Evolutionary conservation across 371 early-diverging fungal species (phyloP).

Genomic region (Mucor circinelloides): DNA sequence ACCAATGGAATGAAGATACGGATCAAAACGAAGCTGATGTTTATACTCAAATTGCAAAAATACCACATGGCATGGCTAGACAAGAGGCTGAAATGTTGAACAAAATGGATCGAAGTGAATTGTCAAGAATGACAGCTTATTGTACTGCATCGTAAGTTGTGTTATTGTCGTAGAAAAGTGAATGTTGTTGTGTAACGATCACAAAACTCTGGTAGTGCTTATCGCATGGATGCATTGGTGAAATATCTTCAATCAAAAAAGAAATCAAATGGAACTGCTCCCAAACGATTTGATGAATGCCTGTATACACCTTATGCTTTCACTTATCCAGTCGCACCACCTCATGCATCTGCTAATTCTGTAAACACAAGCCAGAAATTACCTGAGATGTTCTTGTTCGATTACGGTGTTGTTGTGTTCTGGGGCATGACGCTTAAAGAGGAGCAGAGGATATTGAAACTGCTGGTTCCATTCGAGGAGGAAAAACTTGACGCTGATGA

Average conservation of each 20-base stretch:
- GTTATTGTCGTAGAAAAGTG: not conserved
- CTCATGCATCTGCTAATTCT: conserved; percentile 10
- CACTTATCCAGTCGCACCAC: conserved; percentile 44
- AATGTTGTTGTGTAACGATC: not conserved
- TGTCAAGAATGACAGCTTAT: conserved; percentile 85
- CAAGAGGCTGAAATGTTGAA: conserved; percentile 51
- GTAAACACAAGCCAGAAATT: conserved; percentile 14
- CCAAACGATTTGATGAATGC: conserved; percentile 57
- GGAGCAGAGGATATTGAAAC: conserved; percentile 74
- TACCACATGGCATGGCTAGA: conserved; percentile 50
- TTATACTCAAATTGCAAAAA: conserved; percentile 50
- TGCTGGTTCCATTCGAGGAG: conserved; percentile 70
- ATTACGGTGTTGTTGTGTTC: conserved; percentile 94
- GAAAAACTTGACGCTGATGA: conserved; percentile 73
- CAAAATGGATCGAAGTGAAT: conserved; percentile 46
- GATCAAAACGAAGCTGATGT: conserved; percentile 36
- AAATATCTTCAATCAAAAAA: conserved; percentile 56
- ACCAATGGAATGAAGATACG: conserved; percentile 19
- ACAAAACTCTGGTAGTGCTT: conserved; percentile 37
- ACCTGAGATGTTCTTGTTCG: conserved; percentile 83
- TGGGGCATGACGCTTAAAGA: conserved; percentile 93
- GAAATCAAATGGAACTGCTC: conserved; percentile 40
- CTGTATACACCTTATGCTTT: conserved; percentile 52
- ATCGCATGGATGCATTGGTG: conserved; percentile 62
- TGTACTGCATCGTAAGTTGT: conserved; percentile 74